phyloP scores from a whole-genome alignment of 1,139 yeast genomes.

The Yamadazyma dendronema region DNA sequence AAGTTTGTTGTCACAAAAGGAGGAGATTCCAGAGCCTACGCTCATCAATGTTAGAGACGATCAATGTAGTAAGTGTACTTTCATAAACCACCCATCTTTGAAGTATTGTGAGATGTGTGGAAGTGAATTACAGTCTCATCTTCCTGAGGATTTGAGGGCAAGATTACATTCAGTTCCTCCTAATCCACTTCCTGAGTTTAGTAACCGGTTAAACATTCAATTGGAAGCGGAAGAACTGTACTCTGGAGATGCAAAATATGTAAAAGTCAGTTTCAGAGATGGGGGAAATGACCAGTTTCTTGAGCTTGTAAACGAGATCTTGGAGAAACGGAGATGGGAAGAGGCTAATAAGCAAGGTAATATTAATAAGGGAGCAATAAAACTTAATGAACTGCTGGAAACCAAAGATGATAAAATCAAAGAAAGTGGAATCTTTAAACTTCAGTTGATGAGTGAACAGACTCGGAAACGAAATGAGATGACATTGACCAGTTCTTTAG shows the following conservation, averaged over 20 bases:
- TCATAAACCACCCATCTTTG: constrained; percentile 78
- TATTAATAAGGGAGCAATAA: constrained; percentile 38
- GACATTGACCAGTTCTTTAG: constrained; percentile 66
- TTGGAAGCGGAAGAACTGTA: constrained; percentile 34
- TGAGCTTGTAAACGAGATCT: constrained; percentile 35
- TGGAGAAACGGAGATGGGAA: constrained; percentile 51
- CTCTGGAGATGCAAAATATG: constrained; percentile 32
- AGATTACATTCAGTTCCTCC: constrained; percentile 5
- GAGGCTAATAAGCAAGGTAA: constrained; percentile 33
- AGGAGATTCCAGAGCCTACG: not conserved
- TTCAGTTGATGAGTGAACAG: constrained; percentile 59
- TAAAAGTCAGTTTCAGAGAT: constrained; percentile 62
- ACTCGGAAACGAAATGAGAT: constrained; percentile 60
- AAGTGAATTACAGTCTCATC: constrained; percentile 38
- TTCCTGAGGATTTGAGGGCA: constrained; percentile 16
- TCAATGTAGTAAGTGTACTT: constrained; percentile 79
- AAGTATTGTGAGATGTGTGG: constrained; percentile 88
- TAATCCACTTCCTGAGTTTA: not conserved
- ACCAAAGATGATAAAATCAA: constrained; percentile 8
- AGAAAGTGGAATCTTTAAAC: constrained; percentile 63
- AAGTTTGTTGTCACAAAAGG: constrained; percentile 3
- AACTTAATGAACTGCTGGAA: constrained; percentile 15
- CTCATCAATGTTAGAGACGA: constrained; percentile 5
- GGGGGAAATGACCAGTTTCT: constrained; percentile 55
- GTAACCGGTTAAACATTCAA: constrained; percentile 21